These are phyloP conservation scores for Entamoeba invadens DNA, from an alignment of 208 protist genomes.

Conservation along the genomic window DNA sequence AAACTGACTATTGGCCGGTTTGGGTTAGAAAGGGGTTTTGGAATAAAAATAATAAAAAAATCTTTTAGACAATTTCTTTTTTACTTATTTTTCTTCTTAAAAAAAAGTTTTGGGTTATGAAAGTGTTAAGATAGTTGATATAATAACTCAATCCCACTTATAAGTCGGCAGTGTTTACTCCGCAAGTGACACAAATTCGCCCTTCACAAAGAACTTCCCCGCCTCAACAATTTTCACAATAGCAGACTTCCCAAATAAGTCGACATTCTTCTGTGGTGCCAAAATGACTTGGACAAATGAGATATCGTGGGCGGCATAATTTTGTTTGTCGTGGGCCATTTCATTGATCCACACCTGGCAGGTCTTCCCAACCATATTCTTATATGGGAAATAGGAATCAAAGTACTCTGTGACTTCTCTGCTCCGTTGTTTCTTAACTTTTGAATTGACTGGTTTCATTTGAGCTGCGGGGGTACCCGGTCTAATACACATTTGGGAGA, in stretches of 20 bases:
- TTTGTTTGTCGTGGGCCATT: neutral
- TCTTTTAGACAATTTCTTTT: too few species aligned
- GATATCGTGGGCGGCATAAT: neutral
- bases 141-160: too few species aligned
- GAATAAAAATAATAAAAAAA: too few species aligned
- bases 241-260: neutral
- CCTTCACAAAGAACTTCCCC: neutral
- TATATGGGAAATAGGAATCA: neutral
- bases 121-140: too few species aligned
- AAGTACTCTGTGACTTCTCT: neutral
- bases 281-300: neutral
- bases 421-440: neutral
- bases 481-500: constrained; percentile 13
- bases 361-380: neutral
- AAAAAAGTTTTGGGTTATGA: too few species aligned
- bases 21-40: too few species aligned
- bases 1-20: too few species aligned
- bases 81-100: too few species aligned
- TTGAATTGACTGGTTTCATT: neutral
- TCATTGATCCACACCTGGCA: neutral
- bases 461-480: constrained; percentile 1
- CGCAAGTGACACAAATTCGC: too few species aligned
- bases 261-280: neutral
- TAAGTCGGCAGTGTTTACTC: too few species aligned
- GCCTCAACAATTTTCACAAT: neutral